These are phyloP conservation scores for Pyrenophora tritici-repentis DNA, from an alignment of 2,329 filamentous ascomycete genomes.

Conservation along the genomic window DNA sequence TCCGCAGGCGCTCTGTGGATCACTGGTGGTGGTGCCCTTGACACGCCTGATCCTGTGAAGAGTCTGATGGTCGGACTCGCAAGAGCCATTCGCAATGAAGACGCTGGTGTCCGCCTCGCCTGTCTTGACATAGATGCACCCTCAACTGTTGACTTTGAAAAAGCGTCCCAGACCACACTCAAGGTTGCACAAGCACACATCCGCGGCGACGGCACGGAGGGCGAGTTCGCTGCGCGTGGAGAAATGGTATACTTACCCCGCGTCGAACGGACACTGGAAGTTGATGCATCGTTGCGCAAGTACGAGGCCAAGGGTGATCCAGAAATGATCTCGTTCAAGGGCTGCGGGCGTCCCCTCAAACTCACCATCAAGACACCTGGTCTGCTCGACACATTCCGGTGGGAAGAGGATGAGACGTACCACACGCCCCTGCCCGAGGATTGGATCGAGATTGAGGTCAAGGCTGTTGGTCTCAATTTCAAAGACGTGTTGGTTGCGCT, in stretches of 20 bases:
- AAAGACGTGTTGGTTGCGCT: conserved; percentile 5
- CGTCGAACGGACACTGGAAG: conserved; percentile 4
- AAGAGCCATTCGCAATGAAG: conserved; percentile 10
- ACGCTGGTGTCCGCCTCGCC: conserved; percentile 6
- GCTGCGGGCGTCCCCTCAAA: conserved; percentile 9
- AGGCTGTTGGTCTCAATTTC: conserved; percentile 11
- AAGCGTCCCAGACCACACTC: conserved; percentile 3
- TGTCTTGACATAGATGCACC: conserved; percentile 8
- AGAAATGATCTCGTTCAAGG: conserved; percentile 5
- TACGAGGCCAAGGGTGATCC: conserved; percentile 12
- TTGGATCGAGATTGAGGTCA: conserved; percentile 5
- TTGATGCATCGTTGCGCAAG: conserved; percentile 7
- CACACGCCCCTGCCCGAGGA: conserved; percentile 2
- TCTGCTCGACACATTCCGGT: conserved; percentile 6
- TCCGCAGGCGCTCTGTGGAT: conserved; percentile 9
- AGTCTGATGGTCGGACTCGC: conserved; percentile 11
- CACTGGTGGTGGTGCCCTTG: conserved; percentile 8
- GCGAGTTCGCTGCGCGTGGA: conserved; percentile 7
- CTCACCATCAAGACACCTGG: conserved; percentile 6
- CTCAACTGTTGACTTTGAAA: background rate
- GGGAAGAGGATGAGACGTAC: conserved; percentile 7
- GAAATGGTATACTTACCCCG: conserved; percentile 7
- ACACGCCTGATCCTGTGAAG: conserved; percentile 5
- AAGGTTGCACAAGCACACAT: conserved; percentile 6
- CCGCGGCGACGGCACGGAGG: conserved; percentile 5